These are phyloP conservation scores for Acer yangbiense DNA, from an alignment of 345 rosid genomes.

Conservation along the genomic window DNA sequence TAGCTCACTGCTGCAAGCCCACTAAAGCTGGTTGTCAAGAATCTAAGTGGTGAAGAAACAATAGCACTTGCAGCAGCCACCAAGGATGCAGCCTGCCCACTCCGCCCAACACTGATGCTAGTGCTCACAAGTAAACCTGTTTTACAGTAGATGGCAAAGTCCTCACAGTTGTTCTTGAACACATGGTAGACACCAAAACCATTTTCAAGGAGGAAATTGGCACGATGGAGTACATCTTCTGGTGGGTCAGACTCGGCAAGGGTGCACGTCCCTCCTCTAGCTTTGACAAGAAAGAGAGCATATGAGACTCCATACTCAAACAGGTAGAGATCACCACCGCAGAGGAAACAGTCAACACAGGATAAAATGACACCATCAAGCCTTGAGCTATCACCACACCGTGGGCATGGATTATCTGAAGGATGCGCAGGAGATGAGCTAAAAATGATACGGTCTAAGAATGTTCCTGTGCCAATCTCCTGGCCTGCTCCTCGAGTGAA, in stretches of 20 bases:
- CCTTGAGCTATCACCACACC: slow-evolving; percentile 52
- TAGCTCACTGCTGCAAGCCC: slow-evolving; percentile 56
- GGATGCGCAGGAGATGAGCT: slow-evolving; percentile 50
- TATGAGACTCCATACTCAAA: slow-evolving; percentile 57
- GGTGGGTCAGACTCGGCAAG: slow-evolving; percentile 62
- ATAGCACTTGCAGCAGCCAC: slow-evolving; percentile 49
- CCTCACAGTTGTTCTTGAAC: slow-evolving; percentile 78
- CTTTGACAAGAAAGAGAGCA: slow-evolving; percentile 52
- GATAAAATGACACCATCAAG: slow-evolving; percentile 59
- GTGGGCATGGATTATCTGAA: slow-evolving; percentile 51
- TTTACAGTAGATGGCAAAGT: slow-evolving; percentile 78
- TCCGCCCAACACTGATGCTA: slow-evolving; percentile 58
- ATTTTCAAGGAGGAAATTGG: slow-evolving; percentile 50
- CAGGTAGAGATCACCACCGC: slow-evolving; percentile 55
- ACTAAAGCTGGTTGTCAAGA: slow-evolving; percentile 52
- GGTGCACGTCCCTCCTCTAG: slow-evolving; percentile 84
- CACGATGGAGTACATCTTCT: slow-evolving; percentile 58
- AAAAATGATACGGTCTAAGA: slow-evolving; percentile 54
- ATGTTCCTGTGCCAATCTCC: slow-evolving; percentile 64
- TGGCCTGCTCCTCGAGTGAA: slow-evolving; percentile 73
- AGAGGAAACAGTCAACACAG: slow-evolving; percentile 74
- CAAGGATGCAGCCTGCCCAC: slow-evolving; percentile 71
- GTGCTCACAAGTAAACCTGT: slow-evolving; percentile 57
- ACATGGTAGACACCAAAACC: slow-evolving; percentile 72
- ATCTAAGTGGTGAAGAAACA: slow-evolving; percentile 51